phyloP scores from a whole-genome alignment of 2,329 filamentous ascomycete genomes.

The Arthrobotrys pseudoclavata region DNA sequence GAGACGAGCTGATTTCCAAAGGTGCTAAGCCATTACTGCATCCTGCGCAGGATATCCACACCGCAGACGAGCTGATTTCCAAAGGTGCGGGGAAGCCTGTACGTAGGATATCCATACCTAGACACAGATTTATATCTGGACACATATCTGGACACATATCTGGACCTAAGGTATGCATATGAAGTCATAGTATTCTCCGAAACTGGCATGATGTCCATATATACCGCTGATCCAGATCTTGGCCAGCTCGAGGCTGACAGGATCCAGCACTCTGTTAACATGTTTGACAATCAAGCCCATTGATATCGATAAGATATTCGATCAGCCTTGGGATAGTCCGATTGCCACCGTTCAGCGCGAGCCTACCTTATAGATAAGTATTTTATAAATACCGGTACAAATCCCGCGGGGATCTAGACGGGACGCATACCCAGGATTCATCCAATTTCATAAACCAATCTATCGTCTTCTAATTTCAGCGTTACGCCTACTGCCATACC shows the following conservation, averaged over 20 bases:
- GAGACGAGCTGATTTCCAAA: not conserved
- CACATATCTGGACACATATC: not conserved
- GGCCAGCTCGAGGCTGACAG: not conserved
- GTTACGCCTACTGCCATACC: not conserved
- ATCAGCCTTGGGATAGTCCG: not conserved
- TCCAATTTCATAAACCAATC: too few species aligned
- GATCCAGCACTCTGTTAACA: not conserved
- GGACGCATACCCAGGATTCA: too few species aligned
- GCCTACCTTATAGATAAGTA: too few species aligned
- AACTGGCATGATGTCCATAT: not conserved
- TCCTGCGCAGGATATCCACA: not conserved
- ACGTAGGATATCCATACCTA: not conserved
- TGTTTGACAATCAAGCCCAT: not conserved
- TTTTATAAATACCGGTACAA: too few species aligned
- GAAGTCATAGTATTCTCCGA: conserved; percentile 11
- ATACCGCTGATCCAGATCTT: not conserved
- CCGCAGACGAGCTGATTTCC: too few species aligned
- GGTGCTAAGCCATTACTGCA: not conserved
- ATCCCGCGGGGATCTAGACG: too few species aligned
- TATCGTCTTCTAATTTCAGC: not conserved
- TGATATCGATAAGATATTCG: conserved; percentile 1
- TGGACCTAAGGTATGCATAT: not conserved
- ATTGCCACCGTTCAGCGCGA: not conserved
- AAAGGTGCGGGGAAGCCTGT: not conserved
- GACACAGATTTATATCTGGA: too few species aligned